Base-by-base conservation (phyloP, 108 stramenopile genomes). In the Epipyxis sp. region DNA sequence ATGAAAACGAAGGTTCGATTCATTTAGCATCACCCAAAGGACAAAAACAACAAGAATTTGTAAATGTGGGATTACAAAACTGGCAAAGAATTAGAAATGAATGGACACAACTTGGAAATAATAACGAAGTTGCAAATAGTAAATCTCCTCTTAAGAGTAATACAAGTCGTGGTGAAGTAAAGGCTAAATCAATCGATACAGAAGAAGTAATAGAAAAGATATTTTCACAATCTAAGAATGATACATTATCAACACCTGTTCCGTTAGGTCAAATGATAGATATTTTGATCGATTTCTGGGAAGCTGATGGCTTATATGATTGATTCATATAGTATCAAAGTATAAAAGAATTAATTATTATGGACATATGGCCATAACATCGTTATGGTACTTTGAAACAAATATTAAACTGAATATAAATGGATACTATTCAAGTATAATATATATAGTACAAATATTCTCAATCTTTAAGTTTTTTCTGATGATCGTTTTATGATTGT, bases 231-330 rank as follows among this genome's bases (percentile, higher is more conserved):
- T 1, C 40, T 16, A 78, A 67, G 27, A 80, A 80, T 30, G 50
- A 35, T 40, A 82, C 80, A 40, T 76, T 85, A 41, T 80, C 84
- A 10, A 57, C 80, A 44, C 44, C 82, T 1, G 83, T 85, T 3
- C 79, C 80, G 16, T 78, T 85, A 42, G 59, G 74, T n/a, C 82
- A 85, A 41, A 85, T 85, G 84, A 80, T 85, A 42, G 78, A 85
- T 42, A 82, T 85, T 32, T 61, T 85, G 35, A 80, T 77, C 35
- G 84, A 85, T 37, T 42, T 83, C 20, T 85, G 84, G 84, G 84
- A 85, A 3, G 78, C 84, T 43, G 84, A 85, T 35, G 83, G 83
- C 2, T 77, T 82, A 1, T 82, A 29, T 39, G 40, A 29, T 20
- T 44, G 13, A 39, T 40, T 6, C 62, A 67, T 40, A 6, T 40